These are phyloP conservation scores for Trichoderma koningiopsis DNA, from an alignment of 2,329 filamentous ascomycete species.

Conservation along the genomic window DNA sequence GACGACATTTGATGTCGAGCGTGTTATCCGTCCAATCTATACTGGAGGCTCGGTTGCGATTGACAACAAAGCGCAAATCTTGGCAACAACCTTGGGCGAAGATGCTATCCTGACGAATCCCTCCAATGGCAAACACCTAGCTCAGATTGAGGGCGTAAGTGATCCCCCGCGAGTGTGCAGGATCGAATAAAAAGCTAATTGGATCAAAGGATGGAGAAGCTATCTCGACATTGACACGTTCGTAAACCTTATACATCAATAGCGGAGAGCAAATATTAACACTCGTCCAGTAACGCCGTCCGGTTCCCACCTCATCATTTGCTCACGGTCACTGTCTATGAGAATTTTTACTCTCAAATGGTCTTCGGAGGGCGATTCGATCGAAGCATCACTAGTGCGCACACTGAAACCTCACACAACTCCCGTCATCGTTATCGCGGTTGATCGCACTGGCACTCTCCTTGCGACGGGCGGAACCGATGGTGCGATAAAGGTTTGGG, in stretches of 20 bases:
- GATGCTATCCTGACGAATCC: constrained; percentile 87
- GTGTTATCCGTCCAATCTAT: constrained; percentile 88
- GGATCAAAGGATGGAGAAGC: constrained; percentile 69
- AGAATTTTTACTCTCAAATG: constrained; percentile 77
- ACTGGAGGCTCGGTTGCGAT: constrained; percentile 87
- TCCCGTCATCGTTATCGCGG: constrained; percentile 81
- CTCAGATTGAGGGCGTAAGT: constrained; percentile 80
- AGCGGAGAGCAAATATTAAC: constrained; percentile 26
- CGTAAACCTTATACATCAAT: constrained; percentile 25
- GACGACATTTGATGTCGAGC: constrained; percentile 84
- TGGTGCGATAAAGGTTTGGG: constrained; percentile 94
- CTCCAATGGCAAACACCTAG: constrained; percentile 78
- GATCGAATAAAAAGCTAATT: constrained; percentile 12
- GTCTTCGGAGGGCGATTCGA: constrained; percentile 56
- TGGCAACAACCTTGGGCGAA: constrained; percentile 89
- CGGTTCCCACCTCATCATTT: constrained; percentile 83
- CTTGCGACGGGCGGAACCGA: constrained; percentile 92
- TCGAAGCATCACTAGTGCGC: constrained; percentile 70
- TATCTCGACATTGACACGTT: constrained; percentile 73
- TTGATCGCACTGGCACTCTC: constrained; percentile 85
- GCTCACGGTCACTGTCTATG: constrained; percentile 95
- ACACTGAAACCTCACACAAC: constrained; percentile 88
- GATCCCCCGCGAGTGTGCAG: neutral
- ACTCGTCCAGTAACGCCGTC: constrained; percentile 72
- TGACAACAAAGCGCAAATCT: constrained; percentile 75